These are phyloP conservation scores for Marasmius sp. DNA, from an alignment of 1,284 basidiomycete species.

Conservation along the genomic window DNA sequence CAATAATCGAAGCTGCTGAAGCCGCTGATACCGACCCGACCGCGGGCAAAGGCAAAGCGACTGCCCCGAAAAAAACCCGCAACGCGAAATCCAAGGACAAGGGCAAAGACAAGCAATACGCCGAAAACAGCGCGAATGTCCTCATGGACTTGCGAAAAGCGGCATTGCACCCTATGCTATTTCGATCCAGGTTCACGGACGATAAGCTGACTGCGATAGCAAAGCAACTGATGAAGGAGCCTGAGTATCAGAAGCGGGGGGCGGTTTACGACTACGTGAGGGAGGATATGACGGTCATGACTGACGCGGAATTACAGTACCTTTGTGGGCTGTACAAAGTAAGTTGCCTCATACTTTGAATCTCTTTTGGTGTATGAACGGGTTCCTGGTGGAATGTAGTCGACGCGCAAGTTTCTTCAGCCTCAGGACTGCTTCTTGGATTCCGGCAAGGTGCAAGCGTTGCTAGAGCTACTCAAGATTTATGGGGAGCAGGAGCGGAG, in stretches of 20 bases:
- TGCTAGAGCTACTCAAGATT: constrained; percentile 71
- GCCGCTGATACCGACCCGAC: constrained; percentile 36
- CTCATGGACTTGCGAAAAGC: constrained; percentile 97
- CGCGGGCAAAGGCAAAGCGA: constrained; percentile 31
- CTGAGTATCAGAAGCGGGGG: constrained; percentile 81
- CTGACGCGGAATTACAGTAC: constrained; percentile 87
- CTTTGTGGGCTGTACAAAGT: constrained; percentile 86
- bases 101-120: constrained; percentile 64
- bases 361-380: constrained; percentile 1
- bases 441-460: constrained; percentile 84
- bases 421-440: constrained; percentile 79
- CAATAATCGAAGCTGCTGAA: constrained; percentile 59
- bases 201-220: constrained; percentile 75
- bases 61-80: constrained; percentile 38
- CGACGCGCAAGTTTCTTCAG: constrained; percentile 77
- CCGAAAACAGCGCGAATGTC: constrained; percentile 85
- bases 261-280: constrained; percentile 81
- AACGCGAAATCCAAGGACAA: constrained; percentile 40
- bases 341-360: constrained; percentile 12
- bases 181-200: constrained; percentile 84
- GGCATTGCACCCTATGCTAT: constrained; percentile 94
- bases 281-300: constrained; percentile 94
- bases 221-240: constrained; percentile 85
- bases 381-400: constrained; percentile 44
- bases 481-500: constrained; percentile 78